Evolutionary conservation across 2,329 filamentous ascomycete genomes (phyloP), one percentile per base, ranked within the genome.

Genomic region (Hypoxylon sp.): DNA sequence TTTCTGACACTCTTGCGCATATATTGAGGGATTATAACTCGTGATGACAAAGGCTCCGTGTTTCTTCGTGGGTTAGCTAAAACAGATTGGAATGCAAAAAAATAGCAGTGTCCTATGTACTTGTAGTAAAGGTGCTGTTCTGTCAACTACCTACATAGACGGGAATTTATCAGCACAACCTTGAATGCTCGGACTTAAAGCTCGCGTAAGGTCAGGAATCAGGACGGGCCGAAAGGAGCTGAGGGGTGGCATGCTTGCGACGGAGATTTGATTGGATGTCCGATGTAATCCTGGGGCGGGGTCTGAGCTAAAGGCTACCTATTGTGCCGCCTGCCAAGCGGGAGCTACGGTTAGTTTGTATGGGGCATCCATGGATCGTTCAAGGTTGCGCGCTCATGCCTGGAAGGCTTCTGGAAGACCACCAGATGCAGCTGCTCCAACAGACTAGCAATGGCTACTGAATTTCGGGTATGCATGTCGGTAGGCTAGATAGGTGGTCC

Each of bases 341-440:
- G n/a, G n/a, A n/a, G 36, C n/a, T 32, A 32, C 5, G 28, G 9
- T 40, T 40, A n/a, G n/a, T 40, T 20, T 40, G 16, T 11, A 36
- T 5, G 12, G 6, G 14, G 32, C 14, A 36, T 8, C 24, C n/a
- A 51, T 28, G 52, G 40, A 24, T 6, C 24, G n/a, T n/a, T n/a
- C n/a, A n/a, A n/a, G n/a, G n/a, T n/a, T n/a, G n/a, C n/a, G 26
- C 26, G 20, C 33, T 24, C 9, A 11, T 22, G 58, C 33, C 42
- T 20, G 7, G 56, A 59, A 45, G 20, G 42, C 64, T 69, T 69
- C 66, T 58, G 32, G 66, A 68, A 68, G 44, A 20, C 26, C 16
- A 40, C 40, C 33, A 64, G 59, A 66, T 59, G 45, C 24, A 28
- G 14, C 16, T 20, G 50, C 46, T 11, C 14, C 28, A 28, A 16